phyloP scores from a whole-genome alignment of 2,329 filamentous ascomycete species.

The Aspergillus flavus region DNA sequence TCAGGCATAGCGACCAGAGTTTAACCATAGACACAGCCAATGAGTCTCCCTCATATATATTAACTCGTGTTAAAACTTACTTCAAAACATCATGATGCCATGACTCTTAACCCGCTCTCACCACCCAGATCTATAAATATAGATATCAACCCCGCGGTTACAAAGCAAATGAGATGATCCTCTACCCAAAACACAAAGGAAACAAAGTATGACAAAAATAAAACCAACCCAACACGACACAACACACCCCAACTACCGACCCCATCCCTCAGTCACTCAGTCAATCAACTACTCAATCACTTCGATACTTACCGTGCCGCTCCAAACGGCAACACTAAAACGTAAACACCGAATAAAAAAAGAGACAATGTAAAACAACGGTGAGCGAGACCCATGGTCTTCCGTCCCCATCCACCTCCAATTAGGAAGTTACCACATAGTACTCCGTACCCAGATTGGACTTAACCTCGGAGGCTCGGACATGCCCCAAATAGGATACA shows the following conservation, averaged over 20 bases:
- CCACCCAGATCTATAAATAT: not conserved
- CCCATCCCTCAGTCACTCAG: not conserved
- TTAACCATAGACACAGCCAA: not conserved
- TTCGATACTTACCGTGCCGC: not conserved
- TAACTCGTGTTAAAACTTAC: not conserved
- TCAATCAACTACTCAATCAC: not conserved
- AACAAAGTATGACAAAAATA: not conserved
- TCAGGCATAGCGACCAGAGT: not conserved
- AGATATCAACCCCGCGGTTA: not conserved
- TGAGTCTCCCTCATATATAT: not conserved
- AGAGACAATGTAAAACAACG: too few relatives aligned
- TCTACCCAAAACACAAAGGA: not conserved
- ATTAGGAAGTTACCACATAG: too few relatives aligned
- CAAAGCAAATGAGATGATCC: not conserved
- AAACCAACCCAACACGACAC: not conserved
- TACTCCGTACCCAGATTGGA: too few relatives aligned
- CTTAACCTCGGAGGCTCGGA: too few relatives aligned
- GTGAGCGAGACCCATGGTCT: too few relatives aligned
- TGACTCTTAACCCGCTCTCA: not conserved
- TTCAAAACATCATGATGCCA: too few relatives aligned
- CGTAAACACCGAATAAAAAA: not conserved
- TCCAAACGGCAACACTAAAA: not conserved
- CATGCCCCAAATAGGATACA: not conserved
- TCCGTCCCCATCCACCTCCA: too few relatives aligned
- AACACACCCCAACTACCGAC: not conserved